phyloP scores from a whole-genome alignment of 2,329 filamentous ascomycete species.

The Cladophialophora immunda region DNA sequence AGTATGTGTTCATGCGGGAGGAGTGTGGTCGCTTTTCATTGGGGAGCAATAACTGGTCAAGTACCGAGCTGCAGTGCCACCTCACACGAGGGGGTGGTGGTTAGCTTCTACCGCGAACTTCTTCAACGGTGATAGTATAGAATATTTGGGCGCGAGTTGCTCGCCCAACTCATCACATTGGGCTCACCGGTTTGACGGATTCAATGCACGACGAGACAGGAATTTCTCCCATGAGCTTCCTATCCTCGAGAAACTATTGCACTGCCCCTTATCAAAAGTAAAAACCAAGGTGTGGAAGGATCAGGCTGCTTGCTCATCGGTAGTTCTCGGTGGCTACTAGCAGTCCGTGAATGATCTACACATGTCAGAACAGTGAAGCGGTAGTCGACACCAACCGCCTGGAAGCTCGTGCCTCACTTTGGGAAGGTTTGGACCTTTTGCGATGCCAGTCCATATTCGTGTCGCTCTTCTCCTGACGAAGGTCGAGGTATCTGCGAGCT shows the following conservation, averaged over 20 bases:
- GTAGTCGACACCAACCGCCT: background rate
- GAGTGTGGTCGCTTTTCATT: background rate
- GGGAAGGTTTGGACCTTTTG: background rate
- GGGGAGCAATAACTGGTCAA: background rate
- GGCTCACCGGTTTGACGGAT: background rate
- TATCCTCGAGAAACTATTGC: background rate
- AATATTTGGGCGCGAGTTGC: background rate
- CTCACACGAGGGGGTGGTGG: background rate
- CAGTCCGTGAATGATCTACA: background rate
- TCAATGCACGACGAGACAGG: background rate
- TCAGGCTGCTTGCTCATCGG: background rate
- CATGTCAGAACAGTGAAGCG: background rate
- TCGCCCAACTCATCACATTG: background rate
- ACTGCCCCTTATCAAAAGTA: background rate
- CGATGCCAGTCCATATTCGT: background rate
- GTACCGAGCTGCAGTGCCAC: background rate
- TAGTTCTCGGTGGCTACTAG: background rate
- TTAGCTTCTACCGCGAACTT: background rate
- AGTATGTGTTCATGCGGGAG: background rate
- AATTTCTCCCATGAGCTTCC: background rate
- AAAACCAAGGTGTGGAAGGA: background rate
- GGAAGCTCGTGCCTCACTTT: background rate
- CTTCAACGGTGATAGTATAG: conserved; percentile 1
- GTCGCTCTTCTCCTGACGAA: background rate
- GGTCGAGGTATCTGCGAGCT: background rate